phyloP scores from a whole-genome alignment of 345 rosid species.

The Eucalyptus curtisii region DNA sequence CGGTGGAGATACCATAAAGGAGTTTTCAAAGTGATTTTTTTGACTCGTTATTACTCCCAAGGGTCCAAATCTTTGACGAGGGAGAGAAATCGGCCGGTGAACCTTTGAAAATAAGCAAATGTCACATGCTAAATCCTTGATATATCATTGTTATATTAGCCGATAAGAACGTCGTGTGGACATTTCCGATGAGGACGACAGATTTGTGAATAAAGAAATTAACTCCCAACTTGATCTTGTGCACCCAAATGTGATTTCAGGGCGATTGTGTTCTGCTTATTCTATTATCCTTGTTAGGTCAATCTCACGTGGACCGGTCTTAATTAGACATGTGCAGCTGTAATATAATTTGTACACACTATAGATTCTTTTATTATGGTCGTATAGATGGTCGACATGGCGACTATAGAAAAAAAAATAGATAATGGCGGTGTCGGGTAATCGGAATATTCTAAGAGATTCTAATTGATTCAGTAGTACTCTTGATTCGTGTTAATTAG shows the following conservation, averaged over 20 bases:
- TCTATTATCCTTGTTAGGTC: background rate
- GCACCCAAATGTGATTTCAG: too few species aligned
- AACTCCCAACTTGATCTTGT: too few species aligned
- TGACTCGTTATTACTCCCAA: background rate
- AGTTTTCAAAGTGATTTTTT: background rate
- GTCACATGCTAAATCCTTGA: background rate
- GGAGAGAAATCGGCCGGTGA: too few species aligned
- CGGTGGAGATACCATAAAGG: background rate
- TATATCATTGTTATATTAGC: background rate
- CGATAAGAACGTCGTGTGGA: background rate
- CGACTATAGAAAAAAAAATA: background rate
- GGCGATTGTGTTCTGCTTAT: background rate
- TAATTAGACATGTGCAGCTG: background rate
- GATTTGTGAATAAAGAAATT: too few species aligned
- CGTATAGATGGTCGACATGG: background rate
- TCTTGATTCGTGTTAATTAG: background rate
- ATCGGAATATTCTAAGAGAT: too few species aligned
- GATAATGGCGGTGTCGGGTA: too few species aligned
- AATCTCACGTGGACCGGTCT: background rate
- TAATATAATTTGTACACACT: background rate
- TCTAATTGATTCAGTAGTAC: background rate
- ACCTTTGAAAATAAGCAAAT: background rate
- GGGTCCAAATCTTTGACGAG: background rate
- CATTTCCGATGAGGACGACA: too few species aligned
- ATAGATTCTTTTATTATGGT: background rate